These are phyloP conservation scores for Coniochaeta sp. DNA, from an alignment of 2,329 filamentous ascomycete genomes.

Conservation along the genomic window DNA sequence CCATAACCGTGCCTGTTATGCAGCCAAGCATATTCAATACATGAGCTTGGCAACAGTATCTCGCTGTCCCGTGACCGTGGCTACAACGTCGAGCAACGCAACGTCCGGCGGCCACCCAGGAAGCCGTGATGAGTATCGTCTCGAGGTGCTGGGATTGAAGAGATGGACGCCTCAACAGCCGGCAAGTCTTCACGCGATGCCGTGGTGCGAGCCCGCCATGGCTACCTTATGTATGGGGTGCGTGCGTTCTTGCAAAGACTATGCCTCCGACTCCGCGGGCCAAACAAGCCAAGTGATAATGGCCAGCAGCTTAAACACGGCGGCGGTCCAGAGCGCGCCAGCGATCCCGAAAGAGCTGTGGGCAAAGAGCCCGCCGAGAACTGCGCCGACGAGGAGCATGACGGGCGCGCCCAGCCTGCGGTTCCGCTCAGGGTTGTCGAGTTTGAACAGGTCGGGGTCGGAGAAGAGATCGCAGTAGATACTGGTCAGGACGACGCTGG, in stretches of 20 bases:
- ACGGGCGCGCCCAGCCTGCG: constrained; percentile 41
- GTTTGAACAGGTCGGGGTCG: constrained; percentile 43
- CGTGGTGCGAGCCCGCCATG: no score
- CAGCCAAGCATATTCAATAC: neutral
- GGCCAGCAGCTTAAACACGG: constrained; percentile 47
- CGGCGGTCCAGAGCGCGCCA: constrained; percentile 54
- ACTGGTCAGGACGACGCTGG: constrained; percentile 73
- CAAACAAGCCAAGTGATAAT: constrained; percentile 54
- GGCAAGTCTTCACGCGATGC: no score
- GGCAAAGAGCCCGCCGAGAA: constrained; percentile 42
- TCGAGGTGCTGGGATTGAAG: no score
- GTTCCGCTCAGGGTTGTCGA: constrained; percentile 42
- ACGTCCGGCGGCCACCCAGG: no score
- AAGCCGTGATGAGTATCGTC: no score
- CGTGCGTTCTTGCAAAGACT: neutral
- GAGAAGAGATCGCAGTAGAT: constrained; percentile 77
- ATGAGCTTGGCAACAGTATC: neutral
- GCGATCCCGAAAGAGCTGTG: constrained; percentile 40
- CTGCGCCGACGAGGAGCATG: constrained; percentile 40
- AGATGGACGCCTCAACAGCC: no score
- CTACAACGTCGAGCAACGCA: neutral
- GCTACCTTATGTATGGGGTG: no score
- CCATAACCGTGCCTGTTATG: neutral
- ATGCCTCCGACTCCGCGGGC: constrained; percentile 25
- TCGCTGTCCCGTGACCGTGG: neutral